Evolutionary conservation across 805 yeast genomes (phyloP).

Genomic region (Saccharomyces eubayanus): DNA sequence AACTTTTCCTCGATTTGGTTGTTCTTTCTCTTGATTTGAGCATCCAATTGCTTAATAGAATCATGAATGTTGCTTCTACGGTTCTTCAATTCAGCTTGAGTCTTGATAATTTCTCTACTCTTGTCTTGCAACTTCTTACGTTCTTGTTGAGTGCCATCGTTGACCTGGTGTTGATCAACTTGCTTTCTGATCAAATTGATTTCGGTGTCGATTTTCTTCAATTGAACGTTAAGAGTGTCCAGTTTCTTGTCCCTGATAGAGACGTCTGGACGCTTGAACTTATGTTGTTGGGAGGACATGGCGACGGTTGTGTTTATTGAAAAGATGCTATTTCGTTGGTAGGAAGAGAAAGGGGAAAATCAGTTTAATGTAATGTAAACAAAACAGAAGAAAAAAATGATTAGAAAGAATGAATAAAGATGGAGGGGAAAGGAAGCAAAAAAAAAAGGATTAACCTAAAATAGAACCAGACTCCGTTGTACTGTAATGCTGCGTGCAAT

Average conservation of each 20-base stretch:
- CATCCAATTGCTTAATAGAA: constrained; percentile 65
- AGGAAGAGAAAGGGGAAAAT: background rate
- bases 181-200: constrained; percentile 46
- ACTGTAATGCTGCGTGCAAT: background rate
- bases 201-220: constrained; percentile 52
- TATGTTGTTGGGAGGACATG: constrained; percentile 1
- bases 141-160: constrained; percentile 42
- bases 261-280: constrained; percentile 67
- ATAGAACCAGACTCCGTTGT: background rate
- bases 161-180: constrained; percentile 41
- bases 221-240: constrained; percentile 47
- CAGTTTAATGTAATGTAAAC: background rate
- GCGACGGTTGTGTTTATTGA: background rate
- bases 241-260: constrained; percentile 52
- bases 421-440: background rate
- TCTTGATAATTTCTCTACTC: constrained; percentile 38
- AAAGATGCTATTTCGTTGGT: background rate
- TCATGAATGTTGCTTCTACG: constrained; percentile 43
- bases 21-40: constrained; percentile 63
- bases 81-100: constrained; percentile 40
- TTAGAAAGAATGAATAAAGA: background rate
- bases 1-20: constrained; percentile 54
- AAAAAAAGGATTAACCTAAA: background rate
- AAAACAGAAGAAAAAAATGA: background rate
- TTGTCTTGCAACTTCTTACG: constrained; percentile 48